Evolutionary conservation across 768 basidiomycete species (phyloP).

Genomic region (Tubosaeta sp.): DNA sequence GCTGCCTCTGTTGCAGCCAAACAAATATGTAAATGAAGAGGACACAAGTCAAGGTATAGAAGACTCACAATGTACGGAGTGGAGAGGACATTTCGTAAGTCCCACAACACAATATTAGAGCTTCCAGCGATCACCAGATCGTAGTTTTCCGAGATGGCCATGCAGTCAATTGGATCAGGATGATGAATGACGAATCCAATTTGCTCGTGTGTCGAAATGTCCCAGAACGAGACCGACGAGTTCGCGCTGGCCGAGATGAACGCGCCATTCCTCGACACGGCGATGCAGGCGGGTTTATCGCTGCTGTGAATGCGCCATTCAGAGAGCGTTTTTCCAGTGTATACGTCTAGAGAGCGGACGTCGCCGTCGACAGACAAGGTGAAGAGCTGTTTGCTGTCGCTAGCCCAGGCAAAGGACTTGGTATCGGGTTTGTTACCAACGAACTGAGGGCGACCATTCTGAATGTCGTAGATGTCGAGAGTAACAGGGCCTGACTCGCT

Average conservation of each 20-base stretch:
- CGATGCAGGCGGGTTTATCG: background rate
- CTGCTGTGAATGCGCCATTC: slow-evolving; percentile 1
- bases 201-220: background rate
- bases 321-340: background rate
- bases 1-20: too few relatives aligned
- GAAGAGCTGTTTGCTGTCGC: background rate
- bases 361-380: background rate
- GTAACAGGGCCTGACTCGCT: too few relatives aligned
- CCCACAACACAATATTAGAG: slow-evolving; percentile 1
- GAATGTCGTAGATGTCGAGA: background rate
- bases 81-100: background rate
- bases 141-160: slow-evolving; percentile 1
- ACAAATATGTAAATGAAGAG: too few relatives aligned
- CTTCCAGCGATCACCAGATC: background rate
- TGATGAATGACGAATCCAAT: slow-evolving; percentile 2
- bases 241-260: background rate
- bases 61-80: background rate
- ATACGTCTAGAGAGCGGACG: background rate
- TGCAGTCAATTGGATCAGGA: background rate
- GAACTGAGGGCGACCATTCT: background rate
- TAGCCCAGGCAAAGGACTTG: slow-evolving; percentile 1
- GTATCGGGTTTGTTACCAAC: background rate
- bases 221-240: slow-evolving; percentile 5
- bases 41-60: too few relatives aligned
- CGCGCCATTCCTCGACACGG: background rate